Evolutionary conservation across 2,329 filamentous ascomycete species (phyloP), one percentile per base, ranked within the genome.

Genomic region (Claviceps africana): DNA sequence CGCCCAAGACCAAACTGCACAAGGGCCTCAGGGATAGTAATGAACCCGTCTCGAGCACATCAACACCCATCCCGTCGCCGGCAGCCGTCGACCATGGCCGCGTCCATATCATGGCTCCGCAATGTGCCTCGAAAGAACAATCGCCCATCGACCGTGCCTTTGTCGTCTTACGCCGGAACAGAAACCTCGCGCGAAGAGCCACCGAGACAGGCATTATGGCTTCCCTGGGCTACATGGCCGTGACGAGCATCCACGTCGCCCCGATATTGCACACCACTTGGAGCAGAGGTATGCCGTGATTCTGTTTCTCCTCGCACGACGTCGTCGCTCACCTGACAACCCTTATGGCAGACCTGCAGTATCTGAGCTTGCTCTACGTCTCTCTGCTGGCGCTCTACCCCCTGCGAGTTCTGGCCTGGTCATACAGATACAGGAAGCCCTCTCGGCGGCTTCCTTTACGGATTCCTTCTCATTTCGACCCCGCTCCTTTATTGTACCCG

Each of bases 401-500:
- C 2, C 51, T 84, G 40, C 72, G 82, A 53, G 66, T 84, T n/a
- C 61, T 73, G 6, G 57, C 68, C 19, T 77, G 77, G 73, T 67
- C 71, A 1, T 71, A 73, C 53, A 63, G 63, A 21, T 66, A 68
- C 25, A 64, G 67, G 19, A 64, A 57, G 4, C 66, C 72, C 3
- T 65, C 66, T n/a, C 65, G 56, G 30, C 59, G 56, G 53, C 58
- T 73, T 31, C 69, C 72, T 1, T 60, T 83, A 37, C 63, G 64
- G 31, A 72, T 95, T 39, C 88, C 89, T 0, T 71, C 81, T 4
- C 76, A 79, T n/a, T 95, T 96, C 67, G 91, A 97, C 62, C 90
- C 89, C 2, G 91, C 91, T 7, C 88, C 90, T 11, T 74, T 95
- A n/a, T 68, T 96, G 53, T 97, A 96, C 64, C 91, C 91, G 19